Base-by-base conservation (phyloP, 2,329 filamentous ascomycete genomes). In the Penicillium palitans region DNA sequence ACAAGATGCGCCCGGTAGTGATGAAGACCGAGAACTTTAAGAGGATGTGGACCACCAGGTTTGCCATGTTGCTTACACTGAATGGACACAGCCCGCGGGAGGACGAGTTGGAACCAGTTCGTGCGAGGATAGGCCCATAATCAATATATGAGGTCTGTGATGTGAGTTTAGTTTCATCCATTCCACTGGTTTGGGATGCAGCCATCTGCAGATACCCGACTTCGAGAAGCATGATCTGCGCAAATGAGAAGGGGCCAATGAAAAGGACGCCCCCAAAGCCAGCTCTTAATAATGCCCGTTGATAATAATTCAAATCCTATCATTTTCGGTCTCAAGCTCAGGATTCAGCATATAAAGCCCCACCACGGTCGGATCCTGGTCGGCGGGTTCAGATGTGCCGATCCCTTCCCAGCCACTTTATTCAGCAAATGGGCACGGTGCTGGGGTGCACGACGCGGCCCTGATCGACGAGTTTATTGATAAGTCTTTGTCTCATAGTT, bases 391-490 rank as follows among this genome's bases (percentile, higher is more conserved):
- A 9, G 65, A 67, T 21, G 31, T 68, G 33, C 60, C 64, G 12
- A 58, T 66, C 27, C 51, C 61, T 12, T 64, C 60, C 39, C 65
- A 68, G 51, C 55, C 66, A 24, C 54, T 67, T n/a, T 63, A 64
- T 46, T 58, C 58, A 4, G 54, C 50, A 65, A 68, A 24, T 27
- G 61, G 21, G 15, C 6, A 49, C 58, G 0, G 64, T 64, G 2
- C 45, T 66, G 15, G 60, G 64, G 1, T 61, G 12, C 63, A 64
- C 7, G 62, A 61, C 25, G 64, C 58, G 1, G 53, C 61, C 1
- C 41, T 52, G 37, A 66, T 60, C 7, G 45, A 51, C 6, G 62
- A 64, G 21, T 62, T 65, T 6, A 3, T 42, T 3, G 39, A 46
- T 10, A 52, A 6, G 54, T 62, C 12, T 59, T 52, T 9, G 59